Base-by-base conservation (phyloP, 2,329 filamentous ascomycete genomes). In the Arthroderma sp. region DNA sequence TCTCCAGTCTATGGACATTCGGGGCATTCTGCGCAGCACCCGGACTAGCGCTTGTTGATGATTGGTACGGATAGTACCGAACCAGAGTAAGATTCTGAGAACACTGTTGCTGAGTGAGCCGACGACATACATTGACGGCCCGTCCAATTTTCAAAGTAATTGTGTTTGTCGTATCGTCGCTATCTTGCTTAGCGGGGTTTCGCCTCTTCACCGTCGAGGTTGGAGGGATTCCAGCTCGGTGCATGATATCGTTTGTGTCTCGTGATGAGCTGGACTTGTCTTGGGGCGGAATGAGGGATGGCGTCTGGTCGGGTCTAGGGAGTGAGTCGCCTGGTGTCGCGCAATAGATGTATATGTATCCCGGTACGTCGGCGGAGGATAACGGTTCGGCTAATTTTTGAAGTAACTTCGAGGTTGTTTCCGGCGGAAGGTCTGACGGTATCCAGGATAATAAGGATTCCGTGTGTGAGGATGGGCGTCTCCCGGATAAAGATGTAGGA, bases 331-430 rank as follows among this genome's bases (percentile, higher is more conserved):
- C 70, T 30, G 86, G 80, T 0, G 86, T 95, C 22, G 95, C 73
- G 87, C 89, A 95, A 72, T 96, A 98, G 63, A 98, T 94, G 72
- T 98, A 98, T 53, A 98, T 96, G 66, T 91, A 98, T 33, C 91
- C 91, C 8, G 82, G 71, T 53, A 93, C 85, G 52, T 91, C 85
- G 44, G 73, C 68, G 22, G 77, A 69, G 0, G 85, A 87, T 38
- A 88, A 75, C 1, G 72, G 86, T 69, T 75, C 91, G 59, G 64
- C 77, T 6, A 96, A 72, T 61, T 96, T 88, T 2, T 81, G 70
- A 48, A 89, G 73, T 3, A 96, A 71, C 4, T 72, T 66, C 0
- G 85, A 81, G 0, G 83, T 70, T 0, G 78, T 83, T 53, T 81
- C 69, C 1, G 84, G 79, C 2, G 80, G 73, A 4, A 85, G 69